Conservation (phyloP, 176 grass and related monocot genomes). For the Musa itinerans region DNA sequence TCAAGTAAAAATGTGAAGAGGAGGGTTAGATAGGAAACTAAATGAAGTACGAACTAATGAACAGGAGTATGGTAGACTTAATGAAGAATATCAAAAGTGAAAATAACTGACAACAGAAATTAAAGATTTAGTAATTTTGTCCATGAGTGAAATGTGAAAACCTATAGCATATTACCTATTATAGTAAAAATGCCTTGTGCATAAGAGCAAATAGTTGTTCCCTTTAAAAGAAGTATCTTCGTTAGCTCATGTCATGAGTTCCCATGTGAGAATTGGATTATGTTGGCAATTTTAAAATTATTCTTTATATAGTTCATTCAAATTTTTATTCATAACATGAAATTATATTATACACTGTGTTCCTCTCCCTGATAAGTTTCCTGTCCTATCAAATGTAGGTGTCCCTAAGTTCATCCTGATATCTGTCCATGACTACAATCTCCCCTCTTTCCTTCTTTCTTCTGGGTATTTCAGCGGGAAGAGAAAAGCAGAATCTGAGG, state of each 20-base stretch:
- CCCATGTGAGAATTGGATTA: not conserved
- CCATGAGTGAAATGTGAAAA: no score
- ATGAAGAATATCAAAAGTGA: no score
- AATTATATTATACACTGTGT: not conserved
- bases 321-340: not conserved
- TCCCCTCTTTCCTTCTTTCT: slow-evolving; percentile 70
- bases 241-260: not conserved
- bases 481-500: slow-evolving; percentile 86
- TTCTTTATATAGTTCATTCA: not conserved
- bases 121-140: no score
- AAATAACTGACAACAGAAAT: no score
- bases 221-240: not conserved
- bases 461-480: slow-evolving; percentile 87
- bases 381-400: slow-evolving; percentile 34
- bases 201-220: no score
- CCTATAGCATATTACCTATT: no score
- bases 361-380: not conserved
- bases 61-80: no score
- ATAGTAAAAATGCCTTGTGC: no score
- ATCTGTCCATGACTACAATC: slow-evolving; percentile 96
- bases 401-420: slow-evolving; percentile 81
- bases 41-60: no score
- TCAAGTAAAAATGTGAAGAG: no score
- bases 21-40: no score
- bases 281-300: not conserved